Evolutionary conservation across 1,284 basidiomycete genomes (phyloP), one percentile per base, ranked within the genome.

Genomic region (Ganoderma resinaceum): DNA sequence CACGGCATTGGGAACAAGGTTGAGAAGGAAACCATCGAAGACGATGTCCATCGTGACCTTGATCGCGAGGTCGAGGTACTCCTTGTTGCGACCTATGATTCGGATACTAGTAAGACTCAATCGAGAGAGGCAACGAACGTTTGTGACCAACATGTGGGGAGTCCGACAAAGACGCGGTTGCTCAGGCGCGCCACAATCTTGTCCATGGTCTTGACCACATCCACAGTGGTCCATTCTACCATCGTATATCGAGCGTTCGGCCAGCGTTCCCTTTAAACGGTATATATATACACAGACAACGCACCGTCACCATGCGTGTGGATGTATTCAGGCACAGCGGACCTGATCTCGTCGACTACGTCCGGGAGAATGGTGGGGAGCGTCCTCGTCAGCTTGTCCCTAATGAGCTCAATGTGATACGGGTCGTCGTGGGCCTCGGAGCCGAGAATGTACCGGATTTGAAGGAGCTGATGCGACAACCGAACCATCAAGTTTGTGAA

Each of bases 141-240:
- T n/a, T n/a, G n/a, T n/a, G 14, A 37, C 55, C 9, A 2, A 58
- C 67, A 23, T 14, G 62, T 20, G 11, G 82, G 82, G 4, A 78
- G 64, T 0, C 85, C 84, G 65, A 87, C 81, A 63, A 87, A 83
- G 5, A 83, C 81, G 52, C 84, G 80, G 70, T 85, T 86, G 67
- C 80, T 83, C 29, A 63, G 52, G 14, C 70, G 58, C 14, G 63
- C 69, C 26, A 72, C 61, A 8, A 72, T 64, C 42, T 69, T 42
- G 33, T 60, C 55, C 31, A 64, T 42, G 5, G 63, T 49, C 8
- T 40, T 20, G 31, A 67, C 18, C 3, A 58, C 65, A 20, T 64
- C 26, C 16, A 70, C 43, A 5, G 29, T 14, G 4, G 37, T 53
- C 68, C 70, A 72, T 3, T 66, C 70, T 70, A 31, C 6, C n/a